These are phyloP conservation scores for Xanthoceras sorbifolium DNA, from an alignment of 345 rosid species.

Conservation along the genomic window DNA sequence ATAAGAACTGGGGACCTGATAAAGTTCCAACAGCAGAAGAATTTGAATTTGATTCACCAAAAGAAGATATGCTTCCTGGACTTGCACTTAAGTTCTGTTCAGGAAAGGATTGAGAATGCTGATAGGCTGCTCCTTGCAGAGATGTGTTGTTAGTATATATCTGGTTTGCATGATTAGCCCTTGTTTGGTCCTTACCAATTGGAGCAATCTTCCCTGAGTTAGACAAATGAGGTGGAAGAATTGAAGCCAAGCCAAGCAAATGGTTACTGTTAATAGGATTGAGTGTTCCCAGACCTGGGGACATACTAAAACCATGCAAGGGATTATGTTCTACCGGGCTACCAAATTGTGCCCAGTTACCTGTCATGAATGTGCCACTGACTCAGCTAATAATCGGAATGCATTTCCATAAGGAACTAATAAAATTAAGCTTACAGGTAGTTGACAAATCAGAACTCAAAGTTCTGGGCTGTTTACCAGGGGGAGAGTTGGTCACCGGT, in stretches of 20 bases:
- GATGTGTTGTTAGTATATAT: slow-evolving; percentile 43
- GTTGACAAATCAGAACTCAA: slow-evolving; percentile 4
- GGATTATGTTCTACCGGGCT: slow-evolving; percentile 71
- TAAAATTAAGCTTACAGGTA: slow-evolving; percentile 6
- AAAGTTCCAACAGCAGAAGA: slow-evolving; percentile 65
- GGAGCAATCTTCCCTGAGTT: slow-evolving; percentile 69
- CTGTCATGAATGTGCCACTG: slow-evolving; percentile 39
- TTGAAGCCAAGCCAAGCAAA: slow-evolving; percentile 81
- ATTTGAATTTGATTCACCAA: slow-evolving; percentile 54
- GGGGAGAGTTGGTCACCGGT: slow-evolving; percentile 80
- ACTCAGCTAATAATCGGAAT: slow-evolving; percentile 12
- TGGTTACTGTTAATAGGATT: slow-evolving; percentile 57
- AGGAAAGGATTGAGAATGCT: slow-evolving; percentile 57
- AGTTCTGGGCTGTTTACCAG: slow-evolving; percentile 49
- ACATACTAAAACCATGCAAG: slow-evolving; percentile 54
- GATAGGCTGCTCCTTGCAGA: slow-evolving; percentile 49
- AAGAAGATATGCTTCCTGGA: slow-evolving; percentile 47
- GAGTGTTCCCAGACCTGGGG: slow-evolving; percentile 58
- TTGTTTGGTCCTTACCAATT: slow-evolving; percentile 72
- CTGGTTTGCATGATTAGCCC: slow-evolving; percentile 51
- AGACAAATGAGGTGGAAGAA: slow-evolving; percentile 63
- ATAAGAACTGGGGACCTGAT: slow-evolving; percentile 83
- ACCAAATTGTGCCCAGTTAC: slow-evolving; percentile 72
- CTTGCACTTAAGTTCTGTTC: slow-evolving; percentile 43
- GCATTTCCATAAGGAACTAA: slow-evolving; percentile 1